These are phyloP conservation scores for Pogostemon cablin DNA, from an alignment of 257 asterid species.

Conservation along the genomic window DNA sequence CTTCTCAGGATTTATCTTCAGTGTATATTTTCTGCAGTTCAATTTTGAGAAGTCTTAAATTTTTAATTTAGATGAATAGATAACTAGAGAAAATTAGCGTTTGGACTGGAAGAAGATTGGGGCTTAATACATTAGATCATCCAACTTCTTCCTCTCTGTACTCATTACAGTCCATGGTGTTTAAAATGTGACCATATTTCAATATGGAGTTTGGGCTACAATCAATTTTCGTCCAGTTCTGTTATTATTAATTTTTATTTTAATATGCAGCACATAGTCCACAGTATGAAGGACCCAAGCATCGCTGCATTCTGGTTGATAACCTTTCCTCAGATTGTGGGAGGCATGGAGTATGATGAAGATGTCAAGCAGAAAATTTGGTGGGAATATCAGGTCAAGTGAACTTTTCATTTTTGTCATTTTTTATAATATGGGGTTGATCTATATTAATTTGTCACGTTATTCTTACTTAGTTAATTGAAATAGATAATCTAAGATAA, in stretches of 20 bases:
- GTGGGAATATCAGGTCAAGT: conserved; percentile 90
- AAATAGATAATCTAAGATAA: conserved; percentile 17
- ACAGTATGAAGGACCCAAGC: conserved; percentile 97
- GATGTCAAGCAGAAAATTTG: conserved; percentile 93
- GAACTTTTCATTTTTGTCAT: not conserved
- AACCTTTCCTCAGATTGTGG: conserved; percentile 88
- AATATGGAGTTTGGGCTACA: conserved; percentile 20
- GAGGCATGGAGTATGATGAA: conserved; percentile 86
- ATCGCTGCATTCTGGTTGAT: conserved; percentile 97
- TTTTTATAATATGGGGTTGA: conserved; percentile 5
- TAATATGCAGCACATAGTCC: conserved; percentile 79
- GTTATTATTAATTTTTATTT: conserved; percentile 32
- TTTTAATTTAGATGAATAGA: not conserved
- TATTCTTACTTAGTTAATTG: not conserved
- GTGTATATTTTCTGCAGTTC: not conserved
- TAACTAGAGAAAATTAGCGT: not conserved
- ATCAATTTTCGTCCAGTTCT: conserved; percentile 1
- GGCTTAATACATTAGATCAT: not conserved
- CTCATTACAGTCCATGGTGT: not conserved
- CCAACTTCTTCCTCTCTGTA: not conserved
- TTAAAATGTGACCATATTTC: conserved; percentile 1
- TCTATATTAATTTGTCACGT: conserved; percentile 9
- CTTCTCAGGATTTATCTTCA: conserved; percentile 2
- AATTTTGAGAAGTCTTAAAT: not conserved
- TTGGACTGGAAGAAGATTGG: not conserved